phyloP scores from a whole-genome alignment of 108 stramenopile genomes.

The Schizochytrium sp. region DNA sequence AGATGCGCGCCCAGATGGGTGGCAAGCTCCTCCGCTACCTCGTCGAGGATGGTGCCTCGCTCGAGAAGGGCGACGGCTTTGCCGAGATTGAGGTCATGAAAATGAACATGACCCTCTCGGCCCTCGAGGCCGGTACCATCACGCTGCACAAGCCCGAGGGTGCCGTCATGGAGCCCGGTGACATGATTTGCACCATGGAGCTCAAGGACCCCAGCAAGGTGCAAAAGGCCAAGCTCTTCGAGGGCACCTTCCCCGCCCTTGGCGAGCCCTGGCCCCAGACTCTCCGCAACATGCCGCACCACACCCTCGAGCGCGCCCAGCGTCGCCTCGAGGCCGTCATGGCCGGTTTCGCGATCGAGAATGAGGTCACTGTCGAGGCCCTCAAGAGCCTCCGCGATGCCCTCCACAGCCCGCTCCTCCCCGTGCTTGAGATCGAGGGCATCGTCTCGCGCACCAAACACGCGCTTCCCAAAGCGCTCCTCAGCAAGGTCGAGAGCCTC shows the following conservation, averaged over 20 bases:
- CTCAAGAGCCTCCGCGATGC: slow-evolving; percentile 60
- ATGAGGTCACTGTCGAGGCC: slow-evolving; percentile 44
- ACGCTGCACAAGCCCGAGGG: slow-evolving; percentile 56
- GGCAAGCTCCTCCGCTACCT: slow-evolving; percentile 93
- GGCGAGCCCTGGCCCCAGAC: not conserved
- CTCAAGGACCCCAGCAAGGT: slow-evolving; percentile 91
- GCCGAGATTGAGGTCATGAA: slow-evolving; percentile 99
- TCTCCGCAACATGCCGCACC: not conserved
- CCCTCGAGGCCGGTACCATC: slow-evolving; percentile 76
- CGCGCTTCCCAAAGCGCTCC: not conserved
- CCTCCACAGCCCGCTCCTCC: slow-evolving; percentile 64
- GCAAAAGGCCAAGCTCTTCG: slow-evolving; percentile 54
- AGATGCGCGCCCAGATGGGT: slow-evolving; percentile 80
- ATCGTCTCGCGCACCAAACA: slow-evolving; percentile 55
- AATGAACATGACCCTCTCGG: slow-evolving; percentile 98
- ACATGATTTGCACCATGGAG: slow-evolving; percentile 75
- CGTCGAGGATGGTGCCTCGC: slow-evolving; percentile 77
- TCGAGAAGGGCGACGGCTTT: slow-evolving; percentile 77
- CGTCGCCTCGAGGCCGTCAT: slow-evolving; percentile 64
- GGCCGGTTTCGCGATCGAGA: slow-evolving; percentile 65
- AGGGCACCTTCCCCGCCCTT: slow-evolving; percentile 35
- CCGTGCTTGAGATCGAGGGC: slow-evolving; percentile 76
- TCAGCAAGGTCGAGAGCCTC: not conserved
- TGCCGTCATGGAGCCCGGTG: slow-evolving; percentile 78
- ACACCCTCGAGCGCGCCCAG: slow-evolving; percentile 42